Percentiles rank a stretch among this genome's conserved stretches.
phyloP scores from a whole-genome alignment of 331 rosid species.

The Erythrophleum ivorense region DNA sequence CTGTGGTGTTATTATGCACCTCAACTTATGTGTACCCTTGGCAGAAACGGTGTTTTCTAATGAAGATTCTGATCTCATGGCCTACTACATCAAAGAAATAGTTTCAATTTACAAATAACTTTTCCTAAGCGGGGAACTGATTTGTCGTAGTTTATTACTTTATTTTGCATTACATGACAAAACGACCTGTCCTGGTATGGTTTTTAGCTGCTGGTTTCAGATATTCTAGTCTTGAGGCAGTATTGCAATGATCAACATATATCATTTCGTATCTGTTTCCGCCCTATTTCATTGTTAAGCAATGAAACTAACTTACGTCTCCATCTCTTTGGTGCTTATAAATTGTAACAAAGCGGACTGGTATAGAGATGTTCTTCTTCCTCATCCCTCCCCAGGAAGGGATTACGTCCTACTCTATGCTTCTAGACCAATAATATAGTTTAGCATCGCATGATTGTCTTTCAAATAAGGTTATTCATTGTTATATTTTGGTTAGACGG shows the following conservation, averaged over 20 bases:
- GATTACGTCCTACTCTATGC: too few species aligned
- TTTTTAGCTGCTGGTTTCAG: conserved; percentile 19
- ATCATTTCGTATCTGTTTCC: not conserved
- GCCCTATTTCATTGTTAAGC: not conserved
- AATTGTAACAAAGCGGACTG: too few species aligned
- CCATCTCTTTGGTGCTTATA: too few species aligned
- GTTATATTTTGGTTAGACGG: too few species aligned
- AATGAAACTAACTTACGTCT: not conserved
- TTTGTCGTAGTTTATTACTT: not conserved
- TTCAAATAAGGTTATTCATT: too few species aligned
- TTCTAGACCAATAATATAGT: too few species aligned
- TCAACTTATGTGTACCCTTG: conserved; percentile 22
- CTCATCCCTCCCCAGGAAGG: too few species aligned
- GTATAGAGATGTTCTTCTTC: too few species aligned
- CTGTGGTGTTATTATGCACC: conserved; percentile 25
- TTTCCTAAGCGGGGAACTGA: not conserved
- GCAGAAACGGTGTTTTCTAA: conserved; percentile 27
- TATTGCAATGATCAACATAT: not conserved
- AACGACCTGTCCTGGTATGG: not conserved
- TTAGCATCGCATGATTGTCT: too few species aligned
- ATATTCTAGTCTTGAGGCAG: not conserved
- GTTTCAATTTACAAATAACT: not conserved
- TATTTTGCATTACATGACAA: conserved; percentile 15
- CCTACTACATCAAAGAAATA: conserved; percentile 3
- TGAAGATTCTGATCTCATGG: conserved; percentile 27